Base-by-base conservation (phyloP, 208 protist species). In the Plasmodiophora brassicae region DNA sequence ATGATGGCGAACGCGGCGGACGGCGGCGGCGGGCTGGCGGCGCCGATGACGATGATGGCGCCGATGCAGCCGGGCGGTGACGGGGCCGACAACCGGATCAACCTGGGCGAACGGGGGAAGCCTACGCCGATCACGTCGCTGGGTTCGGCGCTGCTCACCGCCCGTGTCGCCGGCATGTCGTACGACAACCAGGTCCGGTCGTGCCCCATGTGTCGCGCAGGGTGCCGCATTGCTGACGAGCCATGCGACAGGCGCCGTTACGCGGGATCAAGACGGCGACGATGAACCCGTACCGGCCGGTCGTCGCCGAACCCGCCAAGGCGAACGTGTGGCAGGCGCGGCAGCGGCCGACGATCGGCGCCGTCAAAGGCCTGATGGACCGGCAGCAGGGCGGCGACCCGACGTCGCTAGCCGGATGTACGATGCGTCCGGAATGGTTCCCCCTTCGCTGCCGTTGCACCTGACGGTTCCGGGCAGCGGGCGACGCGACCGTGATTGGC, bases 201-300 rank as follows among this genome's bases (percentile, higher is more conserved):
- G n/a, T 5, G n/a, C n/a, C n/a, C n/a, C n/a, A n/a, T n/a, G n/a
- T n/a, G n/a, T n/a, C n/a, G n/a, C n/a, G n/a, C n/a, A n/a, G n/a
- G n/a, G n/a, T n/a, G n/a, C n/a, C n/a, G n/a, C n/a, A n/a, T n/a
- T n/a, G n/a, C n/a, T n/a, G n/a, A n/a, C n/a, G n/a, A n/a, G n/a
- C n/a, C 25, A 57, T 57, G n/a, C 41, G 5, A 44, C n/a, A 78
- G 65, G 65, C 65, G 20, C 65, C 65, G 32, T 38, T 78, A 38
- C 65, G 65, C 41, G 65, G 65, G 20, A 78, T 78, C 5, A 78
- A 78, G n/a, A 78, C 65, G n/a, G 65, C 65, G 5, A 78, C 65
- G n/a, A 78, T 78, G 65, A 78, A 78, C 65, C 65, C 65, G n/a
- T 78, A 78, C 65, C 32, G 65, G 65, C 65, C 65, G 5, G 65